These are phyloP conservation scores for Colletotrichum cordylinicola DNA, from an alignment of 2,329 filamentous ascomycete species.

Conservation along the genomic window DNA sequence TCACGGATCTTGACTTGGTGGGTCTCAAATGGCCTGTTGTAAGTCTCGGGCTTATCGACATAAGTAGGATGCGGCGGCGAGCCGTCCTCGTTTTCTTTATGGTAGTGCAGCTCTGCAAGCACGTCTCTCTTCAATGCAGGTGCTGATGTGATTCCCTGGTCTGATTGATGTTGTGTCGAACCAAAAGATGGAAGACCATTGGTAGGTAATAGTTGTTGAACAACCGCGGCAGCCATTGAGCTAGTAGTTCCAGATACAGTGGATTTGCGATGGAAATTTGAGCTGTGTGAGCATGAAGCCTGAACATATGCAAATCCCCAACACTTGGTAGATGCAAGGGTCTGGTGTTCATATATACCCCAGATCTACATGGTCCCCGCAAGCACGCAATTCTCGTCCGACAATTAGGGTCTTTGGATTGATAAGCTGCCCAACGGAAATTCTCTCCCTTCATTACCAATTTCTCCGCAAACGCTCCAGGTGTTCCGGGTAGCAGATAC, in stretches of 20 bases:
- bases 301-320: background rate
- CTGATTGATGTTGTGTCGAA: background rate
- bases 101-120: constrained; percentile 41
- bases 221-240: constrained; percentile 15
- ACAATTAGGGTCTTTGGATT: constrained; percentile 22
- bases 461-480: background rate
- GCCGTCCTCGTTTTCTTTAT: constrained; percentile 46
- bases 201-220: background rate
- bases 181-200: background rate
- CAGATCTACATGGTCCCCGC: constrained; percentile 1
- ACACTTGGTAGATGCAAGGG: background rate
- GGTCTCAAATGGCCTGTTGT: constrained; percentile 29
- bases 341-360: background rate
- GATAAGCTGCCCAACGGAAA: constrained; percentile 26
- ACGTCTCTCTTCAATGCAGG: constrained; percentile 21
- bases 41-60: constrained; percentile 38
- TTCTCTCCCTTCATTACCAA: background rate
- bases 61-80: constrained; percentile 42
- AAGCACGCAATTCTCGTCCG: constrained; percentile 29
- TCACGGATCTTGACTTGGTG: constrained; percentile 38
- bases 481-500: background rate
- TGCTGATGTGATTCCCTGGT: background rate
- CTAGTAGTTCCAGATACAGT: background rate
- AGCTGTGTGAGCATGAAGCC: background rate
- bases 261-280: background rate